These are phyloP conservation scores for Candida sonorensis DNA, from an alignment of 805 yeast genomes.

Conservation along the genomic window DNA sequence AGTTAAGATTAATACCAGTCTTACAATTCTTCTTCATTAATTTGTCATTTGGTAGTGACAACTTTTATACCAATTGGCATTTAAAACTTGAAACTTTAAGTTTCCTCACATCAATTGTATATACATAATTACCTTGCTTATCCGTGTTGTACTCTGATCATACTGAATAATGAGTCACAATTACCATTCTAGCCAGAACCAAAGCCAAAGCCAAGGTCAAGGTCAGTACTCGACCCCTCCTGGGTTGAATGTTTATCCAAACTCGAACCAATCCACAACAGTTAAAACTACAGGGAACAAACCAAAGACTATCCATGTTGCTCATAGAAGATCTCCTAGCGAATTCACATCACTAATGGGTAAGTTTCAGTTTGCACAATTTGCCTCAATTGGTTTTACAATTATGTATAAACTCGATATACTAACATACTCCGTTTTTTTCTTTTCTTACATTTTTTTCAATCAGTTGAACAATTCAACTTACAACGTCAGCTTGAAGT, in stretches of 20 bases:
- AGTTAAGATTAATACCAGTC: too few relatives aligned
- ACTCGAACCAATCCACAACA: slow-evolving; percentile 24
- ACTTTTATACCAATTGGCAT: too few relatives aligned
- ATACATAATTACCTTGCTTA: too few relatives aligned
- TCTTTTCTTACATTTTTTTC: background rate
- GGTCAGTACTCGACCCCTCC: slow-evolving; percentile 4
- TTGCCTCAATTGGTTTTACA: background rate
- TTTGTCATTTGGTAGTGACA: too few relatives aligned
- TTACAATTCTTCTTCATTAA: too few relatives aligned
- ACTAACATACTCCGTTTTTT: background rate
- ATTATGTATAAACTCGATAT: background rate
- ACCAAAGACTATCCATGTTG: slow-evolving; percentile 74
- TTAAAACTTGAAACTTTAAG: too few relatives aligned
- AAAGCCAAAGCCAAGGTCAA: slow-evolving; percentile 5
- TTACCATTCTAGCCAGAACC: too few relatives aligned
- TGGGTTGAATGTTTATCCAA: slow-evolving; percentile 5
- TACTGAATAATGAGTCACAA: too few relatives aligned
- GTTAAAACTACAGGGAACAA: slow-evolving; percentile 27
- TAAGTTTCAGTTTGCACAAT: slow-evolving; percentile 23
- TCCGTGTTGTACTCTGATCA: too few relatives aligned
- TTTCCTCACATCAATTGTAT: too few relatives aligned
- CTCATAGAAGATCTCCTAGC: slow-evolving; percentile 95
- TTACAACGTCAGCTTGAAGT: slow-evolving; percentile 88
- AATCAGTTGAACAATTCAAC: slow-evolving; percentile 68
- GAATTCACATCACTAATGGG: slow-evolving; percentile 89